phyloP scores from a whole-genome alignment of 75 land plant genomes.

The Pinus taeda region DNA sequence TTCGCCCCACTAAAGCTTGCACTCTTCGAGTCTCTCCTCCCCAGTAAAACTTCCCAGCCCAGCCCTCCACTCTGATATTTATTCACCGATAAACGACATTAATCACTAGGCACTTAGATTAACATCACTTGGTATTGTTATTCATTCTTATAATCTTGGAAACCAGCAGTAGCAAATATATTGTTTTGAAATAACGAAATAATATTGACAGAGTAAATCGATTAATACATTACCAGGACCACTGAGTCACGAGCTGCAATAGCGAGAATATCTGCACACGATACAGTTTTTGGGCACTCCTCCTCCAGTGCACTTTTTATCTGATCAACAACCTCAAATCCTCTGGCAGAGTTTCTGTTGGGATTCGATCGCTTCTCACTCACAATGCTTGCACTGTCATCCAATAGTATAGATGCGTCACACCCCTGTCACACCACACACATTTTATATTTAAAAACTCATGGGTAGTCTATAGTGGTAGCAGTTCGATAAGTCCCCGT shows the following conservation, averaged over 20 bases:
- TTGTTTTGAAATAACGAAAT: no score
- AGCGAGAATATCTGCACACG: conserved; percentile 21
- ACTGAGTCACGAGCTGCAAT: conserved; percentile 22
- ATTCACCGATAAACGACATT: not conserved
- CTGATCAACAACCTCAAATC: conserved; percentile 16
- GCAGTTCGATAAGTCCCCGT: no score
- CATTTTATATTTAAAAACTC: no score
- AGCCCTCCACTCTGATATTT: conserved; percentile 56
- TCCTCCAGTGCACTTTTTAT: conserved; percentile 17
- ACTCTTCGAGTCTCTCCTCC: conserved; percentile 63
- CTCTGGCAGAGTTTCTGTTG: conserved; percentile 12
- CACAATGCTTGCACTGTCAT: conserved; percentile 1
- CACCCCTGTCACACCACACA: conserved; percentile 11
- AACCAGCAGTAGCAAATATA: no score
- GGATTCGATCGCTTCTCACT: conserved; percentile 10
- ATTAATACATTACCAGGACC: conserved; percentile 6
- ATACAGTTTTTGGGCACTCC: conserved; percentile 18
- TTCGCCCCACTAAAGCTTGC: conserved; percentile 59
- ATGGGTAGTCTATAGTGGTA: no score
- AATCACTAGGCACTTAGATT: not conserved
- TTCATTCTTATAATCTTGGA: no score
- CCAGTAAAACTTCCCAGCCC: conserved; percentile 61
- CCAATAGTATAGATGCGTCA: conserved; percentile 15
- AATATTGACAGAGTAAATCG: no score
- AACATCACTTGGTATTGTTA: no score